Conservation (phyloP, 176 grass and related monocot species). For the Stipa capillata region DNA sequence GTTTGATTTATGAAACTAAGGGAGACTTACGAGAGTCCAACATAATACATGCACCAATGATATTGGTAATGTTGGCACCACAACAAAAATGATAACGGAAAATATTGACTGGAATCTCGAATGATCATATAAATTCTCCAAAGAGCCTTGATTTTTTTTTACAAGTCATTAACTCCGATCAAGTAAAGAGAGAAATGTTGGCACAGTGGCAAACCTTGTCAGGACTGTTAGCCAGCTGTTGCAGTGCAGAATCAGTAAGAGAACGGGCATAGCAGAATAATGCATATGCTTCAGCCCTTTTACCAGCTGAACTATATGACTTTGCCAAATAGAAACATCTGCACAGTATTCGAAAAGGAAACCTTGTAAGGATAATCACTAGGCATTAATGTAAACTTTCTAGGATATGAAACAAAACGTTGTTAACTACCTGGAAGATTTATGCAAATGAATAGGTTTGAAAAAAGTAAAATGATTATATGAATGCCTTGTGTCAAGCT, state of each 20-base stretch:
- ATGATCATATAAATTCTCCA: not conserved
- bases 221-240: conserved; percentile 52
- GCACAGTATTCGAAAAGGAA: conserved; percentile 25
- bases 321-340: conserved; percentile 98
- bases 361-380: not conserved
- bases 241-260: conserved; percentile 48
- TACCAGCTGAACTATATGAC: conserved; percentile 90
- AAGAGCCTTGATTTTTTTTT: not conserved
- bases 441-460: not conserved
- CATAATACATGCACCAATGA: conserved; percentile 8
- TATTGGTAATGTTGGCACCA: not conserved
- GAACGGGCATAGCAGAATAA: conserved; percentile 72
- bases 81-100: too few relatives aligned
- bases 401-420: not conserved
- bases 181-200: not conserved
- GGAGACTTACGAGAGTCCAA: not conserved
- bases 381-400: not conserved
- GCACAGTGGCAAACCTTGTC: conserved; percentile 48
- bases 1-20: too few relatives aligned
- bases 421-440: not conserved
- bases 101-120: not conserved
- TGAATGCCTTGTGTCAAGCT: conserved; percentile 2
- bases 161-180: not conserved
- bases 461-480: not conserved
- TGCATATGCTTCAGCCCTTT: conserved; percentile 88